A percentile compares a stretch with the other conserved stretches of the same genome.
Conservation (phyloP, 768 basidiomycete species). For the Trametes meyenii region DNA sequence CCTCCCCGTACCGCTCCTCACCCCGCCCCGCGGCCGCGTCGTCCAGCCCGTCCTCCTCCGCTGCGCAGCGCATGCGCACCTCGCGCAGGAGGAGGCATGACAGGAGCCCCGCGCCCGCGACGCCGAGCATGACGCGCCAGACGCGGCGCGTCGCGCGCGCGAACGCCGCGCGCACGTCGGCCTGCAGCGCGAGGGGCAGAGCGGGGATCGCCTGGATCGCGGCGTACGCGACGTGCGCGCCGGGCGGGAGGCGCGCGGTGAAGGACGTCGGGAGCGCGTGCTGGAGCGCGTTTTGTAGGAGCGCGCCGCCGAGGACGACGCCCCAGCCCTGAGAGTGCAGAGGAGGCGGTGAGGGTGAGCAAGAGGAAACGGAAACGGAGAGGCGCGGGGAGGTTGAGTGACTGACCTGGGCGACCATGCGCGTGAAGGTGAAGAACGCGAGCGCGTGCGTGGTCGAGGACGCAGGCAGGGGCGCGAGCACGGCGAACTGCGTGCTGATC, state of each 20-base stretch:
- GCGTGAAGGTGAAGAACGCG: conserved; percentile 32
- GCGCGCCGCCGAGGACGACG: conserved; percentile 37
- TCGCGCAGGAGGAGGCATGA: conserved; percentile 37
- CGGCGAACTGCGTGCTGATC: conserved; percentile 21
- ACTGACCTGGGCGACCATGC: background rate
- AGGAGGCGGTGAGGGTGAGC: background rate
- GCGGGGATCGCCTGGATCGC: conserved; percentile 45
- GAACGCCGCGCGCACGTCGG: conserved; percentile 46
- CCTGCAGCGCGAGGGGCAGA: conserved; percentile 38
- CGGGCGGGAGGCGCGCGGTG: conserved; percentile 24
- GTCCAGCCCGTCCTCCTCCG: no score
- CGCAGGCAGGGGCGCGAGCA: conserved; percentile 34
- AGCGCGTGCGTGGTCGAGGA: conserved; percentile 35
- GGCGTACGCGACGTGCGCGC: conserved; percentile 31
- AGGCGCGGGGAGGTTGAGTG: background rate
- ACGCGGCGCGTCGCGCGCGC: conserved; percentile 40
- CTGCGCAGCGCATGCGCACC: background rate
- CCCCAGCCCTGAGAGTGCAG: conserved; percentile 34
- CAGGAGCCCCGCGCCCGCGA: conserved; percentile 42
- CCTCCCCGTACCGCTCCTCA: no score
- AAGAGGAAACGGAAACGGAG: no score
- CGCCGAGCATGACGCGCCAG: conserved; percentile 47
- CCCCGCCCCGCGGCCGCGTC: no score
- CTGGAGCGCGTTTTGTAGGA: conserved; percentile 40
- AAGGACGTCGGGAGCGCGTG: conserved; percentile 34